Evolutionary conservation across 495 filamentous ascomycete genomes (phyloP).

Genomic region (Hyphodiscus hymeniophilus): DNA sequence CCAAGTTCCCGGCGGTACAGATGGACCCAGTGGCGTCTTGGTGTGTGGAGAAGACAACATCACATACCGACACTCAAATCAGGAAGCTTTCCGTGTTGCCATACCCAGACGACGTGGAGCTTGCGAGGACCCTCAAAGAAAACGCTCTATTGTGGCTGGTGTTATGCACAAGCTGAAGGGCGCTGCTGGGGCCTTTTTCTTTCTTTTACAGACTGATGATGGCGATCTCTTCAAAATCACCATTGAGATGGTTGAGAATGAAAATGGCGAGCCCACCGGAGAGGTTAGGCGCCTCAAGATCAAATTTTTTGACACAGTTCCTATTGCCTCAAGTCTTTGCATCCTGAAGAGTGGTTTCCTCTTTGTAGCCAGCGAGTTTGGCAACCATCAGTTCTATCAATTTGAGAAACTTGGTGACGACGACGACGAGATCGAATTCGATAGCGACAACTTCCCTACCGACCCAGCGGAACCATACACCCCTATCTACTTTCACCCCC

Average conservation of each 20-base stretch:
- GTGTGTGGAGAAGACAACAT: slow-evolving; percentile 93
- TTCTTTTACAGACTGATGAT: slow-evolving; percentile 89
- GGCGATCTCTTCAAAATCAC: slow-evolving; percentile 97
- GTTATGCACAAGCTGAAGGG: slow-evolving; percentile 96
- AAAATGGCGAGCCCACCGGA: slow-evolving; percentile 64
- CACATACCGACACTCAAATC: slow-evolving; percentile 90
- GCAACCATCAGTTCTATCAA: slow-evolving; percentile 92
- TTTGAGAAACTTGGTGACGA: slow-evolving; percentile 98
- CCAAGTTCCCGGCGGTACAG: slow-evolving; percentile 88
- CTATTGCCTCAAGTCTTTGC: slow-evolving; percentile 73
- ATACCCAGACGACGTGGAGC: slow-evolving; percentile 80
- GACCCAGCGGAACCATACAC: slow-evolving; percentile 60
- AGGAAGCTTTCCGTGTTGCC: slow-evolving; percentile 77
- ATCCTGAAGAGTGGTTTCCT: slow-evolving; percentile 95
- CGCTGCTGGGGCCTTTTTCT: slow-evolving; percentile 79
- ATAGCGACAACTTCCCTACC: slow-evolving; percentile 71
- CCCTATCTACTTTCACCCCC: slow-evolving; percentile 77
- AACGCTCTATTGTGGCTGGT: slow-evolving; percentile 75
- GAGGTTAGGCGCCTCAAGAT: slow-evolving; percentile 81
- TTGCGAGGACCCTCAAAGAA: slow-evolving; percentile 87
- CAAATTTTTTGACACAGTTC: slow-evolving; percentile 97
- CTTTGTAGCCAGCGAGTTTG: slow-evolving; percentile 85
- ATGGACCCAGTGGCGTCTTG: slow-evolving; percentile 89
- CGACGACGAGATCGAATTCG: slow-evolving; percentile 77
- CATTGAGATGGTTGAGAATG: slow-evolving; percentile 81